These are phyloP conservation scores for Fusarium sp. DNA, from an alignment of 2,329 filamentous ascomycete species.

Conservation along the genomic window DNA sequence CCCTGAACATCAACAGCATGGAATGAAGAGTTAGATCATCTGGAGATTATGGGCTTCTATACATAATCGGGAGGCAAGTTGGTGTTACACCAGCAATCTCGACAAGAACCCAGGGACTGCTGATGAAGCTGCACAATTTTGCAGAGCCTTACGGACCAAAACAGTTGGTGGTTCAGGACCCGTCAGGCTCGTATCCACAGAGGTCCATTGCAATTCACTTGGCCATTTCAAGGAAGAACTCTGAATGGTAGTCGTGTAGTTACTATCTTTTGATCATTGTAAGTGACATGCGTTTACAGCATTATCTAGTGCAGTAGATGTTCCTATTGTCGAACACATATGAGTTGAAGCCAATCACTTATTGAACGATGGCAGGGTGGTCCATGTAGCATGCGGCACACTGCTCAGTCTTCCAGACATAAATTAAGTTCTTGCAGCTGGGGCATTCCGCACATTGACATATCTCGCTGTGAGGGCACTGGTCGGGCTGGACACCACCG, in stretches of 20 bases:
- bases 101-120: neutral
- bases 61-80: fast-evolving
- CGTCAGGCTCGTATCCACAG: neutral
- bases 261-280: neutral
- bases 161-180: too few relatives aligned
- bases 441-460: neutral
- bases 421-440: neutral
- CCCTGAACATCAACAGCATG: too few relatives aligned
- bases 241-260: too few relatives aligned
- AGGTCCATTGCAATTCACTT: neutral
- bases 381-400: neutral
- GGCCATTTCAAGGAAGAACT: fast-evolving
- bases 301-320: too few relatives aligned
- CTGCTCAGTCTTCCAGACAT: neutral
- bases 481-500: neutral
- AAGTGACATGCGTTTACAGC: fast-evolving
- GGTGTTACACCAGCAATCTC: neutral
- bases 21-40: fast-evolving
- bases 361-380: neutral
- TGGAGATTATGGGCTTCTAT: fast-evolving
- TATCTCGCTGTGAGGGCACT: neutral
- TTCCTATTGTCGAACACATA: fast-evolving
- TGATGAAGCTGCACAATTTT: neutral
- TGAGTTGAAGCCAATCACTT: fast-evolving
- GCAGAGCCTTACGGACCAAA: fast-evolving